Conservation (phyloP, 208 protist genomes). For the Trypanosoma avium region DNA sequence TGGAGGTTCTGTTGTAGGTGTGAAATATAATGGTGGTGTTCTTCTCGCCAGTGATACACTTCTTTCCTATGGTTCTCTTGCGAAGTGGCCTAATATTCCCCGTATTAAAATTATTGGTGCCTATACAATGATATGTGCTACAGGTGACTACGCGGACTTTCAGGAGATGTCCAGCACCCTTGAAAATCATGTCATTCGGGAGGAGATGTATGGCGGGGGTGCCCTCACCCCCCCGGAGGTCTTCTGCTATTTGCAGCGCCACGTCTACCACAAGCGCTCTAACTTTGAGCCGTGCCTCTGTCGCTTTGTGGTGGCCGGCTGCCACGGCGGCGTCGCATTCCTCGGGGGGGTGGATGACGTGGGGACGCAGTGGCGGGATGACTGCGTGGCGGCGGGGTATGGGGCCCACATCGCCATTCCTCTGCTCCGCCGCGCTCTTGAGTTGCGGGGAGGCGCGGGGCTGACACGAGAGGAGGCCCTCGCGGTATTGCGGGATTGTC, state of each 20-base stretch:
- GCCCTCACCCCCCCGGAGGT: slow-evolving; percentile 85
- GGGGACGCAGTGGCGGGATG: slow-evolving; percentile 93
- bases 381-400: slow-evolving; percentile 94
- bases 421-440: slow-evolving; percentile 90
- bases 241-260: slow-evolving; percentile 92
- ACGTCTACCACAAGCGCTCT: slow-evolving; percentile 94
- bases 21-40: slow-evolving; percentile 98
- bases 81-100: slow-evolving; percentile 93
- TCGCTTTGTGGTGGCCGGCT: slow-evolving; percentile 93
- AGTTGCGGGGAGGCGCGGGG: slow-evolving; percentile 69
- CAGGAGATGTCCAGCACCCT: slow-evolving; percentile 89
- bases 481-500: slow-evolving; percentile 86
- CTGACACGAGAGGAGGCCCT: slow-evolving; percentile 88
- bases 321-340: slow-evolving; percentile 84
- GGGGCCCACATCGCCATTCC: slow-evolving; percentile 95
- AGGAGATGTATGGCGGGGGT: slow-evolving; percentile 77
- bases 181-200: slow-evolving; percentile 74
- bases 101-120: slow-evolving; percentile 89
- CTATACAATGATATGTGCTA: slow-evolving; percentile 90
- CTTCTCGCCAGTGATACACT: slow-evolving; percentile 96
- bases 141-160: slow-evolving; percentile 97
- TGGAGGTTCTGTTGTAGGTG: slow-evolving; percentile 95
- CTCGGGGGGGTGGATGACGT: slow-evolving; percentile 95
- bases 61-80: slow-evolving; percentile 96
- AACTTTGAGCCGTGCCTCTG: slow-evolving; percentile 97